Evolutionary conservation across 306 rosid species (phyloP), one percentile per base, ranked within the genome.

Genomic region (Quercus ilex): DNA sequence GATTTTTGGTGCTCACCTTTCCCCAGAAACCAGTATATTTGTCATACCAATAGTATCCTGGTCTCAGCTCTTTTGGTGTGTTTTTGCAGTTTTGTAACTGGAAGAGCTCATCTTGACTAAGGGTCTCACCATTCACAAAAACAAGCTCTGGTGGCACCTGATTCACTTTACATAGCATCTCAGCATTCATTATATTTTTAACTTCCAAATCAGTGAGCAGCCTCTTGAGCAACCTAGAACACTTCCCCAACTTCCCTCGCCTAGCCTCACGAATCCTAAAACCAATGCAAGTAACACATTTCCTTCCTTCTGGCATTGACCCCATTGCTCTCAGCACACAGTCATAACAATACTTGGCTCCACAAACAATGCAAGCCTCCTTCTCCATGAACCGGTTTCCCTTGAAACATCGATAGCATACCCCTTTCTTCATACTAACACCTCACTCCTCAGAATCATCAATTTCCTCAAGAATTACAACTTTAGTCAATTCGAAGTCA

Each of bases 301-400:
- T 93, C 55, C 98, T 88, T 20, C 98, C 98, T 83, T 93, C 89
- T 2, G 97, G 93, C 98, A 93, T 91, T 11, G 93, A 77, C 78
- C 98, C 97, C 98, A 91, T 93, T 78, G 87, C 92, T 83, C 88
- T 87, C 11, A 89, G 43, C 43, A 93, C 87, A 78, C 98, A 93
- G 12, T 55, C 52, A 30, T 35, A n/a, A 60, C 98, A 93, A 77
- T 83, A 93, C 84, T 87, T 91, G 12, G 92, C 93, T 18, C 88
- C 81, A 77, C 98, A 93, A 72, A 90, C 94, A 74, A 93, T 77
- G 84, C 97, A 93, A 56, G 80, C 69, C 84, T 88, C 98, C 83
- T 87, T 93, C 82, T 79, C 83, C 17, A 85, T 89, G 19, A 91
- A 79, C 77, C 83, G 84, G 73, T 80, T 87, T 63, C 95, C 97